Base-by-base conservation (phyloP, 345 rosid genomes). In the Syzygium grande region DNA sequence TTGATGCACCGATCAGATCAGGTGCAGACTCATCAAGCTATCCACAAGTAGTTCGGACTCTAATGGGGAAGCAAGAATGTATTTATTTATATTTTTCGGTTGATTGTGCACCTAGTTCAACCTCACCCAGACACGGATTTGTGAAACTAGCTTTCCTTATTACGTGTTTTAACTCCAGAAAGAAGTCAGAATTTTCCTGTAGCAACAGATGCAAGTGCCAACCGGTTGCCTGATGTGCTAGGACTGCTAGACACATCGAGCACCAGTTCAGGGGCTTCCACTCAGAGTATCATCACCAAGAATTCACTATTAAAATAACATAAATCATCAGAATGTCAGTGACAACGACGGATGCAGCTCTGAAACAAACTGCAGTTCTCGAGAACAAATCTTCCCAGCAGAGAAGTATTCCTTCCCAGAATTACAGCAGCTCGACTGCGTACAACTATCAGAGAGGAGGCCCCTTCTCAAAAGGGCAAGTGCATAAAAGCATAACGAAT, bases 191-290 rank as follows among this genome's bases (percentile, higher is more conserved):
- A 87, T 73, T 90, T 88, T 85, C 86, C 90, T 7, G 85, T 65
- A 30, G 88, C 88, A 27, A 79, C 90, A 21, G 94, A 91, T 85
- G 87, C 94, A 51, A 88, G 92, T 53, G 91, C 93, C 41, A 87
- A 91, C 86, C 90, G 87, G 88, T 93, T 94, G 63, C 93, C 93
- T 4, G 93, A 92, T 86, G 98, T 94, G 91, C 88, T 92, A 56
- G 96, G 94, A 85, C 77, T 94, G 90, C 93, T 91, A 54, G 96
- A 94, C 43, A 78, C 93, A 17, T 92, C 96, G 29, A 87, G 91
- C 90, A 87, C 96, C 86, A 84, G 73, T 43, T 52, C 89, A 19
- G 88, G 89, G 38, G 56, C 89, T 87, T 90, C 93, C 51, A 85
- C 93, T 84, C 93, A 87, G 21, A 84, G 87, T 80, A 84, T 65